Evolutionary conservation across 1,139 yeast species (phyloP).

Genomic region (Williopsis jadinii): DNA sequence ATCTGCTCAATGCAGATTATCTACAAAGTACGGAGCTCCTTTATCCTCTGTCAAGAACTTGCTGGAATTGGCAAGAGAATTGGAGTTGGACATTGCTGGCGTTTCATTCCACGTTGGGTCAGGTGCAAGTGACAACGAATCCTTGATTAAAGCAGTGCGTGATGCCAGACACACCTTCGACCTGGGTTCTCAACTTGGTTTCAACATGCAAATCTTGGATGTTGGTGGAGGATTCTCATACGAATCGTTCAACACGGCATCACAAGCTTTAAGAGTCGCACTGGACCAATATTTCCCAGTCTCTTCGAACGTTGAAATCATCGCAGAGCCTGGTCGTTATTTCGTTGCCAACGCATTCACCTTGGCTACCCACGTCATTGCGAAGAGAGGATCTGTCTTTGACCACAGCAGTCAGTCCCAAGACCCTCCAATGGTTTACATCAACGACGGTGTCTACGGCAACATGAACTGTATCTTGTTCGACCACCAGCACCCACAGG

Average conservation of each 20-base stretch:
- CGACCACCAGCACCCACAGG: slow-evolving; percentile 81
- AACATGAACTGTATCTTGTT: slow-evolving; percentile 89
- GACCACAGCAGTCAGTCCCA: slow-evolving; percentile 21
- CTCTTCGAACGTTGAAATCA: slow-evolving; percentile 42
- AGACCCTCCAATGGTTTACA: slow-evolving; percentile 47
- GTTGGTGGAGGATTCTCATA: slow-evolving; percentile 92
- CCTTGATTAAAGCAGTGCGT: slow-evolving; percentile 63
- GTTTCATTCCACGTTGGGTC: slow-evolving; percentile 96
- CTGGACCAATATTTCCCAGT: slow-evolving; percentile 53
- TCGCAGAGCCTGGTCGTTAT: slow-evolving; percentile 95
- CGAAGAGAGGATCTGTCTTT: slow-evolving; percentile 50
- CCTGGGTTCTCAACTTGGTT: slow-evolving; percentile 32
- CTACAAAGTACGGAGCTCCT: slow-evolving; percentile 86
- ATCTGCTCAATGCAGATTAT: slow-evolving; percentile 77
- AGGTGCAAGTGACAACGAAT: slow-evolving; percentile 73
- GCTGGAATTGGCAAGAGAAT: slow-evolving; percentile 53
- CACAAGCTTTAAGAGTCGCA: slow-evolving; percentile 49
- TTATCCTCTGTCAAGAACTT: slow-evolving; percentile 47
- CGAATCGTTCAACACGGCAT: slow-evolving; percentile 56
- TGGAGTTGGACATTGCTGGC: slow-evolving; percentile 65
- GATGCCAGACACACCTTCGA: slow-evolving; percentile 74
- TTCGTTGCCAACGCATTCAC: slow-evolving; percentile 85
- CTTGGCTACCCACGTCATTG: slow-evolving; percentile 77
- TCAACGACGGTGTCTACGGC: slow-evolving; percentile 95
- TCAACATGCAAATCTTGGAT: slow-evolving; percentile 54